Base-by-base conservation (phyloP, 202 grass and related monocot species). In the Carex arenaria region DNA sequence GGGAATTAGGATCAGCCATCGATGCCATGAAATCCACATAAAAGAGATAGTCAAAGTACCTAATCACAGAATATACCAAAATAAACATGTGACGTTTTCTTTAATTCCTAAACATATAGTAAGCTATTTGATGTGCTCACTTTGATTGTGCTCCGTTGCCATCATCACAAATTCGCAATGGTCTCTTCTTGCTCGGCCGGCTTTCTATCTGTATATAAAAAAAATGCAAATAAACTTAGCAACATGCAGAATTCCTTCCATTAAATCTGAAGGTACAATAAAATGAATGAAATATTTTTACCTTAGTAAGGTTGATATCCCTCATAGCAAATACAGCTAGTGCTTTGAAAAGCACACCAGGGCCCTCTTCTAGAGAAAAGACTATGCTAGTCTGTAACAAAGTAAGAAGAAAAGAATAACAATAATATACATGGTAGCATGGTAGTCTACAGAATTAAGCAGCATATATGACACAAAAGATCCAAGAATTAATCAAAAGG, bases 21-120 rank as follows among this genome's bases (percentile, higher is more conserved):
- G 96, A 98, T 68, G 91, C 89, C 64, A 95, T 88, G 84, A 93
- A 89, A 85, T 98, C 96, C 1, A 98, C 91, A 71, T 98, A 98
- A 75, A 98, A 98, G 55, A 98, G 85, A 87, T 98, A 98, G 80
- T 98, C 87, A 5, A 98, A 98, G 57, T 98, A 90, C 91, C 96
- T 95, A 80, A 80, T 8, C 72, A 65, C 10, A 88, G 72, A 69
- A 63, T 23, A 65, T 22, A 65, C n/a, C 23, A 79, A 85, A 77
- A 77, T 12, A 77, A 59, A 76, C 6, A 76, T 56, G 26, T 56
- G 18, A 74, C 5, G 8, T 42, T 42, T 75, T 75, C 2, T 15
- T 75, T 55, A 55, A 28, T 68, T 71, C 11, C 22, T 31, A 75
- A 22, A 18, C 40, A 42, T 75, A 28, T 75, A 28, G 20, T 54